Evolutionary conservation across 768 basidiomycete species (phyloP), one percentile per base, ranked within the genome.

Genomic region (Coprinellus aureogranulatus): DNA sequence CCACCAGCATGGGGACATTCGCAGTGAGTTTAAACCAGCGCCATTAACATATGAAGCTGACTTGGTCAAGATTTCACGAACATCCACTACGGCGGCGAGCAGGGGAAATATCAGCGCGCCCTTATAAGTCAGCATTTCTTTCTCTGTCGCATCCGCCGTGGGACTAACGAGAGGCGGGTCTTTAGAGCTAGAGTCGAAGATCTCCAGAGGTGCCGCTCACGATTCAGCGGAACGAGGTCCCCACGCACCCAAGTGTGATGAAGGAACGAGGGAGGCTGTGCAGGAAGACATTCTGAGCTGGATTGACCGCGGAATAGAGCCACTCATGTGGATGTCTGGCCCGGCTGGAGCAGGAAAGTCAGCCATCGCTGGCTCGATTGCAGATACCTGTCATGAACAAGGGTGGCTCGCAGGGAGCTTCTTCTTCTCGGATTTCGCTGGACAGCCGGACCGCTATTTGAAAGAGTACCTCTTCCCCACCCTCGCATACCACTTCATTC

Each of bases 361-460:
- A 3, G 64, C 67, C 10, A 63, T 71, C 18, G 64, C 64, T 11
- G 67, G 64, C 23, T 67, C 68, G 3, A 62, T 67, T 22, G 66
- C 68, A 4, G 64, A 67, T n/a, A 16, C 18, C 1, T 61, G 66
- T 26, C 62, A 41, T 54, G 59, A 45, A 30, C n/a, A n/a, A 27
- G 60, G 55, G 16, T 53, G 18, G 6, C 65, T 74, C 10, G 69
- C 68, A 28, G 72, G 69, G 0, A 71, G 69, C 49, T 76, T 72
- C 60, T 75, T 75, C 59, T 74, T 75, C 63, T 73, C 68, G 0
- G 60, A 68, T 14, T 61, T 64, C 14, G 66, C 68, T 37, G 41
- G 61, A 22, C 20, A 8, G 20, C 14, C 16, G 12, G 65, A 61
- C 25, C 62, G 71, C 11, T 65, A 63, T 1, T 62, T 62, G 6